Percentiles rank a stretch among this genome's conserved stretches.
Evolutionary conservation across 2,329 filamentous ascomycete species (phyloP).

Genomic region (Aspergillus alliaceus): DNA sequence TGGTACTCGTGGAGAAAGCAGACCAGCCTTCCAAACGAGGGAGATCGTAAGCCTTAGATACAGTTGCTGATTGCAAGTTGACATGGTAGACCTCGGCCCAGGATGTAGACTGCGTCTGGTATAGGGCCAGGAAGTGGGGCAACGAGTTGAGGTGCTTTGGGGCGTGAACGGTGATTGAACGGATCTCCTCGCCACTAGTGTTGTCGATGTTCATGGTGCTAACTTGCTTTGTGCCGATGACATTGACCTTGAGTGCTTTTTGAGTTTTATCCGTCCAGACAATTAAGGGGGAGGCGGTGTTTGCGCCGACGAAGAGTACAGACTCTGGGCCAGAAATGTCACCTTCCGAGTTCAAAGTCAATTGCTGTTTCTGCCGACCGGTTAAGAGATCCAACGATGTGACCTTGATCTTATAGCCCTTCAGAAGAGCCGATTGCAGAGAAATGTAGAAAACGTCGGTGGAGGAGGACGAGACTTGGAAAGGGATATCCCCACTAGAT

Average conservation of each 20-base stretch:
- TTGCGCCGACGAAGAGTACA: constrained; percentile 41
- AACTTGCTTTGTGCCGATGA: constrained; percentile 44
- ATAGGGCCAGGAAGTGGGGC: constrained; percentile 84
- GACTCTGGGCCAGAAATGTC: constrained; percentile 58
- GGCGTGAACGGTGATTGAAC: constrained; percentile 67
- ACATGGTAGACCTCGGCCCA: constrained; percentile 87
- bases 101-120: constrained; percentile 66
- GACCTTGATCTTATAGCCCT: constrained; percentile 75
- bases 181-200: constrained; percentile 46
- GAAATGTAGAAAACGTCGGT: constrained; percentile 74
- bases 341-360: constrained; percentile 69
- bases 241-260: constrained; percentile 47
- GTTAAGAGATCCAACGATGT: constrained; percentile 70
- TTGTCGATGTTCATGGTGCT: constrained; percentile 41
- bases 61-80: constrained; percentile 65
- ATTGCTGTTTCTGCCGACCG: constrained; percentile 70
- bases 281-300: constrained; percentile 43
- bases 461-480: constrained; percentile 71
- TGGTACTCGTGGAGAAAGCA: constrained; percentile 75
- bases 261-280: constrained; percentile 46
- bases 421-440: constrained; percentile 64
- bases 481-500: constrained; percentile 64
- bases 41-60: constrained; percentile 78
- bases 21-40: constrained; percentile 69
- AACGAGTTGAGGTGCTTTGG: constrained; percentile 69